Percentiles rank a stretch among this genome's conserved stretches.
These are phyloP conservation scores for Salix arbutifolia DNA, from an alignment of 345 rosid species.

Conservation along the genomic window DNA sequence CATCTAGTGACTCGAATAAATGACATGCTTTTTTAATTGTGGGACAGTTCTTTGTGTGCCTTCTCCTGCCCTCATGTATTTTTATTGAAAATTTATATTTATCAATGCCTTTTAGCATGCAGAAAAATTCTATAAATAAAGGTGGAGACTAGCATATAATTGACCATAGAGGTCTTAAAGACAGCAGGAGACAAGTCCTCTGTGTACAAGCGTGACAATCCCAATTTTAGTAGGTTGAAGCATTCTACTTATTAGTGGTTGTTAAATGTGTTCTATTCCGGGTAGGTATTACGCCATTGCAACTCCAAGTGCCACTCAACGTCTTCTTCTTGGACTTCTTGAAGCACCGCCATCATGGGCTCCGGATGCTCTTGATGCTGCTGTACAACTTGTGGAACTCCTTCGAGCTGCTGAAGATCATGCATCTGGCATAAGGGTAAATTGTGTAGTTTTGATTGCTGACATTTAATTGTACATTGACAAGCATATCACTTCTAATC, in stretches of 20 bases:
- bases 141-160: background rate
- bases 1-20: background rate
- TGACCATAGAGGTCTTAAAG: slow-evolving; percentile 1
- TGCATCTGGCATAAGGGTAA: slow-evolving; percentile 90
- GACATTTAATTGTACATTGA: background rate
- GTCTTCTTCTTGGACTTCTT: slow-evolving; percentile 93
- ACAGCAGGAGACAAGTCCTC: background rate
- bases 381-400: slow-evolving; percentile 98
- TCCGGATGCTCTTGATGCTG: slow-evolving; percentile 99
- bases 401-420: slow-evolving; percentile 98
- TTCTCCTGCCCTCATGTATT: background rate
- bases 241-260: background rate
- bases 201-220: background rate
- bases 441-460: slow-evolving; percentile 16
- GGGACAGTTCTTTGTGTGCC: background rate
- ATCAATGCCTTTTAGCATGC: background rate
- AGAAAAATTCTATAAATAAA: background rate
- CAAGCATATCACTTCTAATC: background rate
- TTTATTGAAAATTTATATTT: background rate
- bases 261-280: slow-evolving; percentile 15
- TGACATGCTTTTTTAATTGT: background rate
- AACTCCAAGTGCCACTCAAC: slow-evolving; percentile 96
- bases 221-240: background rate
- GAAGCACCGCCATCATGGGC: slow-evolving; percentile 99
- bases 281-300: slow-evolving; percentile 89